phyloP scores from a whole-genome alignment of 768 basidiomycete genomes.

The Aureoboletus auriporus region DNA sequence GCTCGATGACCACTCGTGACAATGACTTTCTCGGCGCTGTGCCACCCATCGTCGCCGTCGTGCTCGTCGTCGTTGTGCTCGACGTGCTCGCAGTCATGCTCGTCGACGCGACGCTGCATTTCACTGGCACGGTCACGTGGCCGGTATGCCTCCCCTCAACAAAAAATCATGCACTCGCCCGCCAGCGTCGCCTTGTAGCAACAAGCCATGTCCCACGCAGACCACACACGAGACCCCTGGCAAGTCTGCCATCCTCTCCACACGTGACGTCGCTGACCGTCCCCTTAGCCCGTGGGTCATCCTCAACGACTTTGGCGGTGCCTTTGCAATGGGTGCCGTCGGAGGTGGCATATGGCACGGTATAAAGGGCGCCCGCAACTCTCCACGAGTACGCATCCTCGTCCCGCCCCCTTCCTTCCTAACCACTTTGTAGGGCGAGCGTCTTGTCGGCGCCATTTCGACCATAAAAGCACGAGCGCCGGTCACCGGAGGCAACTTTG shows the following conservation, averaged over 20 bases:
- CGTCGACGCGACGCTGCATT: slow-evolving; percentile 9
- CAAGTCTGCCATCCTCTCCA: slow-evolving; percentile 27
- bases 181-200: background rate
- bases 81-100: slow-evolving; percentile 21
- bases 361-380: slow-evolving; percentile 96
- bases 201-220: slow-evolving; percentile 73
- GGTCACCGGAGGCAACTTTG: slow-evolving; percentile 96
- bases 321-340: slow-evolving; percentile 96
- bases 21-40: slow-evolving; percentile 24
- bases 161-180: slow-evolving; percentile 9
- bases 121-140: slow-evolving; percentile 31
- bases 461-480: slow-evolving; percentile 98
- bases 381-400: slow-evolving; percentile 67
- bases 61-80: slow-evolving; percentile 9
- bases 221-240: slow-evolving; percentile 95
- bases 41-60: slow-evolving; percentile 17
- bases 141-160: slow-evolving; percentile 30
- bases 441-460: slow-evolving; percentile 88
- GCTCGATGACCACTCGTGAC: slow-evolving; percentile 55
- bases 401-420: background rate
- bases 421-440: slow-evolving; percentile 68
- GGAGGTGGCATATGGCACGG: slow-evolving; percentile 99
- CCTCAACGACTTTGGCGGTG: slow-evolving; percentile 96
- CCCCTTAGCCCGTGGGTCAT: slow-evolving; percentile 89
- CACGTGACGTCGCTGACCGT: slow-evolving; percentile 1